Base-by-base conservation (phyloP, 2,329 filamentous ascomycete genomes). In the Colletotrichum endophyticum region DNA sequence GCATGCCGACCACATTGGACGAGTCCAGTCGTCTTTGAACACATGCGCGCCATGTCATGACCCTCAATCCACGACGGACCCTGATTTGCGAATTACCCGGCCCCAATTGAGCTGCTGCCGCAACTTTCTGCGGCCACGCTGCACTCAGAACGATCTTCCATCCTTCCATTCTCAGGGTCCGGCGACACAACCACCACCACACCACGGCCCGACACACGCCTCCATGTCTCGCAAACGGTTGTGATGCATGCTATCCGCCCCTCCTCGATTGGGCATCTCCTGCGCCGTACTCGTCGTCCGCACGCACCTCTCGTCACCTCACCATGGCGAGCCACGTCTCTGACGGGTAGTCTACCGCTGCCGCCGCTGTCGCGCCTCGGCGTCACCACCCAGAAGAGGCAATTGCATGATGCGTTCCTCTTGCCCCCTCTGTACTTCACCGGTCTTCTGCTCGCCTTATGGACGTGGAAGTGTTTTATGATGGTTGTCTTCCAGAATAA, bases 401-500 rank as follows among this genome's bases (percentile, higher is more conserved):
- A 73, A 68, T 79, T 87, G 66, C 85, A 87, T 74, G 78, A 84
- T 70, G 81, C 87, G 19, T 78, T 90, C 15, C 83, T 94, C n/a
- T 84, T 94, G 5, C 92, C 94, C 9, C 95, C 95, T 0, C 81
- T 90, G 8, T 86, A 95, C 59, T 96, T 95, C 81, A 83, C 87
- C 16, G 92, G 93, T 2, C 87, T 96, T 44, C 87, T 95, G 6
- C 80, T 94, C 22, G 89, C 89, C 5, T 86, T 96, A 16, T 96
- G 90, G 89, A 86, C 85, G 3, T 92, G 90, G 88, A 92, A 93
- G 81, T 95, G 94, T 81, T 84, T 92, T 70, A 94, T 95, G 92
- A 91, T 96, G 85, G 88, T 96, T 32, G 79, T 94, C 6, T 94
- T 96, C 82, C 95, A 96, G 84, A 95, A 96, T 81, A 93, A 94